Percentiles rank a stretch among this genome's conserved stretches.
These are phyloP conservation scores for Phoma sp. DNA, from an alignment of 2,329 filamentous ascomycete species.

Conservation along the genomic window DNA sequence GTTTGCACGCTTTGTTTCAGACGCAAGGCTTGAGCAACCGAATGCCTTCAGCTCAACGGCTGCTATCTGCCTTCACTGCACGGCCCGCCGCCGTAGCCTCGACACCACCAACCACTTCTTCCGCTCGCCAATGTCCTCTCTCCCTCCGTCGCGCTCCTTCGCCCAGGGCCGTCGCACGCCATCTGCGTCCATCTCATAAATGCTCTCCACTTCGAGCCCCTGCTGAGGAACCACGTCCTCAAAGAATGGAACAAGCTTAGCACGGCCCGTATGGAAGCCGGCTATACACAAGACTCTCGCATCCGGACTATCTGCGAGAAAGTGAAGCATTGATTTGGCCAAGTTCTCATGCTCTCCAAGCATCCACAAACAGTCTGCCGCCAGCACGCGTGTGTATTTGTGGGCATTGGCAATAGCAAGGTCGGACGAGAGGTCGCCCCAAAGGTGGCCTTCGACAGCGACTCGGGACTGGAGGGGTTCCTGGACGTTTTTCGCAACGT, in stretches of 20 bases:
- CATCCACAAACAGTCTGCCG: slow-evolving; percentile 80
- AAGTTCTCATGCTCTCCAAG: slow-evolving; percentile 74
- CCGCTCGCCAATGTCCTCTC: slow-evolving; percentile 66
- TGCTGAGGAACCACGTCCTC: slow-evolving; percentile 58
- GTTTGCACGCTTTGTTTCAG: slow-evolving; percentile 87
- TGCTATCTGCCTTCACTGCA: neutral
- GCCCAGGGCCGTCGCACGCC: slow-evolving; percentile 69
- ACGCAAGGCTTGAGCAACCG: slow-evolving; percentile 48
- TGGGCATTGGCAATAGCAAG: slow-evolving; percentile 51
- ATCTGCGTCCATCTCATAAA: slow-evolving; percentile 74
- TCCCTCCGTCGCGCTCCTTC: slow-evolving; percentile 61
- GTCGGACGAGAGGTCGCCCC: slow-evolving; percentile 63
- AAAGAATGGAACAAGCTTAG: slow-evolving; percentile 72
- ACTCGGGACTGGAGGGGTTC: slow-evolving; percentile 47
- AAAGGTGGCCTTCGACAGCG: slow-evolving; percentile 67
- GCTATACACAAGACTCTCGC: slow-evolving; percentile 71
- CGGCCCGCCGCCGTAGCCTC: slow-evolving; percentile 34
- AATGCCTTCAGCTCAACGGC: neutral
- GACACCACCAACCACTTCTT: slow-evolving; percentile 76
- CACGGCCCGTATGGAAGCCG: slow-evolving; percentile 75
- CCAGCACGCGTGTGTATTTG: slow-evolving; percentile 69
- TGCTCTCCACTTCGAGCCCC: slow-evolving; percentile 66
- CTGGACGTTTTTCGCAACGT: slow-evolving; percentile 63
- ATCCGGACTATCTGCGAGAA: slow-evolving; percentile 57
- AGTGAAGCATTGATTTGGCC: slow-evolving; percentile 67